Evolutionary conservation across 306 rosid genomes (phyloP).

Genomic region (Prinsepia uniflora): DNA sequence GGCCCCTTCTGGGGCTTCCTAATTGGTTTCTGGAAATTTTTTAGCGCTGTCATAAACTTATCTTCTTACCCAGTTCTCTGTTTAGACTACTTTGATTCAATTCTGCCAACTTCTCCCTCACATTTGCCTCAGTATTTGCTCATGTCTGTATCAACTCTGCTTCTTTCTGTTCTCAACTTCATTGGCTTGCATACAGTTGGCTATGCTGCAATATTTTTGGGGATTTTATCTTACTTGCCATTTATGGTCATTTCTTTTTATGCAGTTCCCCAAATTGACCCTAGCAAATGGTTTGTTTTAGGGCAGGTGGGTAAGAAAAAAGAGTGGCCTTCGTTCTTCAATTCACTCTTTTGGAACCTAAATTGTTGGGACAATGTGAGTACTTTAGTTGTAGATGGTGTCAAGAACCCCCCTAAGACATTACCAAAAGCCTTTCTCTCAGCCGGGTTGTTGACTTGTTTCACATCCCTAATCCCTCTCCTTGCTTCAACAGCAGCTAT

Average conservation of each 20-base stretch:
- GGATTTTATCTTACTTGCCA: constrained; percentile 49
- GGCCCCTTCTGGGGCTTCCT: constrained; percentile 80
- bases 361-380: constrained; percentile 75
- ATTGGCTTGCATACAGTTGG: constrained; percentile 59
- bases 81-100: constrained; percentile 39
- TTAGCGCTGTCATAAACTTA: constrained; percentile 53
- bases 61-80: constrained; percentile 61
- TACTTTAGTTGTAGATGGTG: constrained; percentile 53
- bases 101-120: constrained; percentile 32
- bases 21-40: constrained; percentile 57
- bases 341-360: constrained; percentile 64
- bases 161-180: constrained; percentile 45
- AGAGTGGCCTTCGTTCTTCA: constrained; percentile 49
- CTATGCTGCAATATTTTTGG: constrained; percentile 45
- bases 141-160: constrained; percentile 33
- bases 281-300: constrained; percentile 43
- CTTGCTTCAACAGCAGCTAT: constrained; percentile 46
- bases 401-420: constrained; percentile 45
- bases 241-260: constrained; percentile 38
- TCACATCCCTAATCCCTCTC: constrained; percentile 44
- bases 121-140: constrained; percentile 31
- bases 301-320: constrained; percentile 39
- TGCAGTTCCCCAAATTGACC: constrained; percentile 56
- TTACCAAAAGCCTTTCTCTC: constrained; percentile 53
- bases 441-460: constrained; percentile 49